Evolutionary conservation across 1,284 basidiomycete species (phyloP), one percentile per base, ranked within the genome.

Genomic region (Blastosporella zonata): DNA sequence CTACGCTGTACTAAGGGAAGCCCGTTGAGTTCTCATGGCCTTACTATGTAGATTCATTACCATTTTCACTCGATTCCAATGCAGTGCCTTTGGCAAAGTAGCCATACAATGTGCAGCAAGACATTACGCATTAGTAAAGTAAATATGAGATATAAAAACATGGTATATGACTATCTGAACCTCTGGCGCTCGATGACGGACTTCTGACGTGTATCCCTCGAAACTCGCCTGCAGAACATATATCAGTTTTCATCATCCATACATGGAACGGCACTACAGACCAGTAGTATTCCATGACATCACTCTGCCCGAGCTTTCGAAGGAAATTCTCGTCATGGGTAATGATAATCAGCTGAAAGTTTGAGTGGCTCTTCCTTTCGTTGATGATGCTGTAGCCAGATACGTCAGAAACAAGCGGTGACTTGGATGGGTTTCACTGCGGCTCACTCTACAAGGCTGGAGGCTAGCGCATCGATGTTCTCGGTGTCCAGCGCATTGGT

Each of bases 301-400:
- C 85, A 54, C 81, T 82, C 52, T 90, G 87, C 1, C 92, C 91
- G 23, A 96, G 78, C 58, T 88, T 90, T 15, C 79, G 73, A 40
- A 94, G 71, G 71, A 94, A 93, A 57, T 82, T 87, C 67, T 97
- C 94, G 70, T 97, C 94, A 66, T 97, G 94, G 0, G 92, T 95
- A 67, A 99, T 99, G 61, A 99, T 90, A 56, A 99, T 90, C 38
- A 99, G 79, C 70, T 99, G 96, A 78, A 98, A 97, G 67, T 97
- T 97, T 6, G 87, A 79, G 63, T 94, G 89, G 48, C 79, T 78
- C 64, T 88, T 87, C 58, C 93, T 82, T 62, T 96, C 93, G 54
- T 94, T 87, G 69, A 97, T 95, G 64, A 97, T 93, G 60, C 92
- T 95, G 52, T 15, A 20, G 20, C n/a, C 21, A 23, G 23, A 9